Conservation (phyloP, 495 filamentous ascomycete genomes). For the Arthonia radiata region DNA sequence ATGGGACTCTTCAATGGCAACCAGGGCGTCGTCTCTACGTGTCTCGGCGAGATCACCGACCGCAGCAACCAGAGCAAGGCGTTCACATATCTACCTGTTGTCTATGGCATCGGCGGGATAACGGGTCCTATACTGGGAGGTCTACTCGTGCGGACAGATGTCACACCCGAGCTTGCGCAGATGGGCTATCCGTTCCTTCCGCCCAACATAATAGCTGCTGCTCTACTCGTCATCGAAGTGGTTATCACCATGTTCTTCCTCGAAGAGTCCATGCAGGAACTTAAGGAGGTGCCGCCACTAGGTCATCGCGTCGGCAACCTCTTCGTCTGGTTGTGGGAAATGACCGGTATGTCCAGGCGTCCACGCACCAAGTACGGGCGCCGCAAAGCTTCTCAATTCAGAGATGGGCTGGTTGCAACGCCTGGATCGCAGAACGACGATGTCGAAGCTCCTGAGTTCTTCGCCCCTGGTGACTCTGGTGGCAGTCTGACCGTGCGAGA, state of each 20-base stretch:
- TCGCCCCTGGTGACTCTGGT: too few relatives aligned
- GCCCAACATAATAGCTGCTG: slow-evolving; percentile 56
- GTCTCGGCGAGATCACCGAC: slow-evolving; percentile 85
- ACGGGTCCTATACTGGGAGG: slow-evolving; percentile 84
- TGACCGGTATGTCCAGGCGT: slow-evolving; percentile 27
- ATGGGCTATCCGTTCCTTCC: slow-evolving; percentile 73
- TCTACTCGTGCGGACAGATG: slow-evolving; percentile 33
- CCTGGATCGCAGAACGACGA: too few relatives aligned
- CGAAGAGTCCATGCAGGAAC: slow-evolving; percentile 69
- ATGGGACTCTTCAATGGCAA: slow-evolving; percentile 94
- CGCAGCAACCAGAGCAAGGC: slow-evolving; percentile 76
- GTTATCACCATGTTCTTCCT: slow-evolving; percentile 49
- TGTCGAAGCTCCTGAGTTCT: too few relatives aligned
- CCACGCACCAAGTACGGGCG: too few relatives aligned
- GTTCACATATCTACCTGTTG: slow-evolving; percentile 75
- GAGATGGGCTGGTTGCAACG: too few relatives aligned
- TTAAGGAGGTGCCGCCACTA: slow-evolving; percentile 33
- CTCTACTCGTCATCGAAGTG: slow-evolving; percentile 46
- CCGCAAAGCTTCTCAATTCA: too few relatives aligned
- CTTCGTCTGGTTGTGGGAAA: slow-evolving; percentile 53
- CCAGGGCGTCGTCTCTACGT: slow-evolving; percentile 65
- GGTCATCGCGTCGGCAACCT: slow-evolving; percentile 30
- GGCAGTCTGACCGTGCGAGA: slow-evolving; percentile 11
- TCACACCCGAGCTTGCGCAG: too few relatives aligned
- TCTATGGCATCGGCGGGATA: slow-evolving; percentile 83